These are phyloP conservation scores for Cucurbita argyrosperma DNA, from an alignment of 306 rosid species.

Conservation along the genomic window DNA sequence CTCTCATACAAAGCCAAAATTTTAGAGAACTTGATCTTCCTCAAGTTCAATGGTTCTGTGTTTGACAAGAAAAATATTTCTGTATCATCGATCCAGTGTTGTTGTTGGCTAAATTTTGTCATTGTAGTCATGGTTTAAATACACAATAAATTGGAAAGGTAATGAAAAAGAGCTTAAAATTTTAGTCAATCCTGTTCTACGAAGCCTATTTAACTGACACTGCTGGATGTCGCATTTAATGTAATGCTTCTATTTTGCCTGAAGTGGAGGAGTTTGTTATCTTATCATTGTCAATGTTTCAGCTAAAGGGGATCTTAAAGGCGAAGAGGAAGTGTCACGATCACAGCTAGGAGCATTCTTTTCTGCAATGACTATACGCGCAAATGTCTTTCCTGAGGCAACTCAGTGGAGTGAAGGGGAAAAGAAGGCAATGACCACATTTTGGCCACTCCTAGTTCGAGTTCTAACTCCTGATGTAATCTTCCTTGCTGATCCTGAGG, in stretches of 20 bases:
- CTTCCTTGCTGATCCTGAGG: constrained; percentile 87
- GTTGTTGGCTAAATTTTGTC: background rate
- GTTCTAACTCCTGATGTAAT: constrained; percentile 71
- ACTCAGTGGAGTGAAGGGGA: constrained; percentile 99
- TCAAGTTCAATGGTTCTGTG: background rate
- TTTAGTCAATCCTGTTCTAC: background rate
- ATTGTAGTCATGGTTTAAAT: background rate
- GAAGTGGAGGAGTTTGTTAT: background rate
- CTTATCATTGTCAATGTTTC: background rate
- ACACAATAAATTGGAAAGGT: background rate
- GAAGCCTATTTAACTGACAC: background rate
- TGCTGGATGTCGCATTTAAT: background rate
- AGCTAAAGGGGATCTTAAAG: constrained; percentile 64
- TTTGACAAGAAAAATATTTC: background rate
- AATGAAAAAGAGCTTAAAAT: background rate
- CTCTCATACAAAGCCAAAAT: background rate
- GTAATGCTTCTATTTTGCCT: background rate
- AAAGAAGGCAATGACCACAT: constrained; percentile 54
- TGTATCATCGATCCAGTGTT: background rate
- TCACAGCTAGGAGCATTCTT: constrained; percentile 95
- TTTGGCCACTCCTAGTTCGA: constrained; percentile 75
- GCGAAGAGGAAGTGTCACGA: constrained; percentile 55
- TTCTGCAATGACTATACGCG: constrained; percentile 86
- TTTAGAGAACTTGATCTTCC: background rate
- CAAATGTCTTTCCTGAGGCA: constrained; percentile 77